Percentiles rank a stretch among this genome's conserved stretches.
phyloP scores from a whole-genome alignment of 148 eudicot genomes.

The Spergularia marina region DNA sequence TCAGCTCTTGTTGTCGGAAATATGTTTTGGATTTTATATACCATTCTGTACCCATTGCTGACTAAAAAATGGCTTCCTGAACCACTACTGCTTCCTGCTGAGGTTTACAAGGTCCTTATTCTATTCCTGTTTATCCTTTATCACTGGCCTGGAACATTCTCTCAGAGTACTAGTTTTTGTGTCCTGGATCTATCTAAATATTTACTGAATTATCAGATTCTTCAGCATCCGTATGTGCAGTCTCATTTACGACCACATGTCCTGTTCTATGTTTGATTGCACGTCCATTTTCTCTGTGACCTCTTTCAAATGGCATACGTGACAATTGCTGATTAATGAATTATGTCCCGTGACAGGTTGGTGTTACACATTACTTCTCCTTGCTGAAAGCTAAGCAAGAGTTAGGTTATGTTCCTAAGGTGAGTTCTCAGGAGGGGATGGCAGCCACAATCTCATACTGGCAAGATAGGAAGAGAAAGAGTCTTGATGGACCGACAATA shows the following conservation, averaged over 20 bases:
- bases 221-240: not conserved
- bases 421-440: constrained; percentile 75
- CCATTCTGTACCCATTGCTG: constrained; percentile 73
- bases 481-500: constrained; percentile 77
- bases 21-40: constrained; percentile 49
- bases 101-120: constrained; percentile 69
- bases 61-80: constrained; percentile 77
- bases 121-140: not conserved
- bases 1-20: constrained; percentile 66
- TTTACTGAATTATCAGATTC: not conserved
- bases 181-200: not conserved
- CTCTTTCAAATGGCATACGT: not conserved
- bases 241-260: not conserved
- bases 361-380: constrained; percentile 87
- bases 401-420: constrained; percentile 71
- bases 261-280: not conserved
- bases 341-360: constrained; percentile 47
- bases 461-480: constrained; percentile 59
- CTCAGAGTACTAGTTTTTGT: not conserved
- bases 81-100: constrained; percentile 86
- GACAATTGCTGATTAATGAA: not conserved
- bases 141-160: not conserved
- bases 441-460: constrained; percentile 68
- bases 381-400: constrained; percentile 73
- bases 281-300: not conserved